These are phyloP conservation scores for Oryza coarctata DNA, from an alignment of 176 grass and related monocot genomes.

Conservation along the genomic window DNA sequence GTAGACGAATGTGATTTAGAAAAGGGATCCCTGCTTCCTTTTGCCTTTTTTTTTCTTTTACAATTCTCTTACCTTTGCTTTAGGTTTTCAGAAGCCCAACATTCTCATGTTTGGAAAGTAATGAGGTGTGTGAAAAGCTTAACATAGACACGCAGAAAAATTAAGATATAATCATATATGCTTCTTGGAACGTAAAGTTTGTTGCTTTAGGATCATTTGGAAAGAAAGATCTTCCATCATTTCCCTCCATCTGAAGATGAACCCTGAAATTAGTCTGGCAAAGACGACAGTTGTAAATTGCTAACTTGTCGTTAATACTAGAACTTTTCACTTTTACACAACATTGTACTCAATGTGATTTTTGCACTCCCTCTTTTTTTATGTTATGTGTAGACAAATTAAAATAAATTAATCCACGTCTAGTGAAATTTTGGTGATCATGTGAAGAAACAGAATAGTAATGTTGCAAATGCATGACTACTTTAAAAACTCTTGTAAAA, in stretches of 20 bases:
- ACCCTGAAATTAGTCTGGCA: constrained; percentile 6
- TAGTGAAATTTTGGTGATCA: neutral
- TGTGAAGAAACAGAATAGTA: neutral
- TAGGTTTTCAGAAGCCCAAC: constrained; percentile 46
- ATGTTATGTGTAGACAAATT: neutral
- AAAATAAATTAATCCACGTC: neutral
- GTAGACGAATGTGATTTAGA: constrained; percentile 42
- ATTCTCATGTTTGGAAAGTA: constrained; percentile 54
- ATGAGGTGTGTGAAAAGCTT: constrained; percentile 47
- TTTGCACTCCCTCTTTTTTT: neutral
- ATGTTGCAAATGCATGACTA: neutral
- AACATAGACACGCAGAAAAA: constrained; percentile 10
- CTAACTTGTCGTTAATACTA: constrained; percentile 25
- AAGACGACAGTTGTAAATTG: constrained; percentile 29
- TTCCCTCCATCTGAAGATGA: constrained; percentile 14
- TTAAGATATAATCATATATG: constrained; percentile 26
- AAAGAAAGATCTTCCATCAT: constrained; percentile 41
- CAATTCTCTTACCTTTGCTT: constrained; percentile 38
- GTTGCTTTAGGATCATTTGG: constrained; percentile 35
- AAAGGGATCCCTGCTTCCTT: constrained; percentile 27
- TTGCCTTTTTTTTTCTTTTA: constrained; percentile 15
- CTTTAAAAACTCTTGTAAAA: neutral
- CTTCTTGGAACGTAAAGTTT: constrained; percentile 30
- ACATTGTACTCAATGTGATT: constrained; percentile 1
- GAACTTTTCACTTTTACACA: neutral